Base-by-base conservation (phyloP, 2,329 filamentous ascomycete species). In the Beauveria medogensis region DNA sequence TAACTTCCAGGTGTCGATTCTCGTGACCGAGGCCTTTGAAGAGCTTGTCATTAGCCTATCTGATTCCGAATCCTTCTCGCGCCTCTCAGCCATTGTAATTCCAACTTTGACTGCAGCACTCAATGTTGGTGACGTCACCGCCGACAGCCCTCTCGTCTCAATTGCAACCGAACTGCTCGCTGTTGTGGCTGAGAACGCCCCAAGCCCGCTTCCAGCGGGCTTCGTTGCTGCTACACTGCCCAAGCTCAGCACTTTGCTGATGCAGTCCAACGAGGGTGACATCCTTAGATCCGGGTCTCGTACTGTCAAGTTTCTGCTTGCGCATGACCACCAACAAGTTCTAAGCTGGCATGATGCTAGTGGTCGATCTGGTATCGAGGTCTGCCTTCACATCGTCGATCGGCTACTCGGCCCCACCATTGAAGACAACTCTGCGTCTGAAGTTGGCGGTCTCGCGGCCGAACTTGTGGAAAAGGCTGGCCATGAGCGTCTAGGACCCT, bases 381-480 rank as follows among this genome's bases (percentile, higher is more conserved):
- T 96, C 34, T 91, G 91, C 62, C 82, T 99, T 53, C 85, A 91
- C 65, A 94, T 99, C 67, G 91, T 99, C 64, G 94, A 97, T 72
- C 90, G 93, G 53, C 82, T 99, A 5, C 82, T 99, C 34, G 88
- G 90, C 3, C 88, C 90, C 1, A 76, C 82, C 1, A 88, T 97
- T n/a, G 90, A 95, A 68, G 94, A 99, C 69, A 91, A 93, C 68
- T 90, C 92, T 20, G 94, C 93, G 5, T 91, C 92, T n/a, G 93
- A 99, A 76, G 92, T 99, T 48, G 94, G 94, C 66, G 91, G 92
- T 18, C 83, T 99, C 65, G 94, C 94, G 5, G 93, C 93, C 2
- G 92, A 96, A 74, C 80, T 99, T 30, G 94, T 99, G 1, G 93
- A 97, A 75, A 96, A 94, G 75, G 94, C 93, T 56, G 94, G 94